Evolutionary conservation across 2,329 filamentous ascomycete genomes (phyloP).

Genomic region (Diatrype stigma): DNA sequence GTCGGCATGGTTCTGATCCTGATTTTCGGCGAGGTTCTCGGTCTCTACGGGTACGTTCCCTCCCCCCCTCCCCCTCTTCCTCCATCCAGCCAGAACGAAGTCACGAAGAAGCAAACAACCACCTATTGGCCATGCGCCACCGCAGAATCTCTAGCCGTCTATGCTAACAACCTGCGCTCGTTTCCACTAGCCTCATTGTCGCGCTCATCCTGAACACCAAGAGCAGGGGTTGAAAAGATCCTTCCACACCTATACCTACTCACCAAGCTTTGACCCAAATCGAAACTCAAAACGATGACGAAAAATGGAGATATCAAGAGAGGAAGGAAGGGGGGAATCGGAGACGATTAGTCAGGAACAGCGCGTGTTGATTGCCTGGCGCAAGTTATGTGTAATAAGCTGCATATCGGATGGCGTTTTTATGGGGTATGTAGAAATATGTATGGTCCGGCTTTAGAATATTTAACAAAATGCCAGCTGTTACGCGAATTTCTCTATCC

Average conservation of each 20-base stretch:
- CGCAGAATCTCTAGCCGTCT: too few species aligned
- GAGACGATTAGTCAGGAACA: not conserved
- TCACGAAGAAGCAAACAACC: too few species aligned
- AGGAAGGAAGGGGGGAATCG: not conserved
- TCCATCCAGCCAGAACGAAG: too few species aligned
- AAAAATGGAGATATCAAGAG: not conserved
- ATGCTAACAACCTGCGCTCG: conserved; percentile 21
- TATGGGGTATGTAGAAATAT: conserved; percentile 24
- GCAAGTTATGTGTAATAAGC: conserved; percentile 27
- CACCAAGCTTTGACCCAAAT: not conserved
- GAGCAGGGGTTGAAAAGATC: conserved; percentile 53
- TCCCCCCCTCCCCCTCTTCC: conserved; percentile 26
- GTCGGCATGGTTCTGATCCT: conserved; percentile 98
- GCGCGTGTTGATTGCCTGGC: conserved; percentile 10
- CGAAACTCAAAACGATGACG: conserved; percentile 4
- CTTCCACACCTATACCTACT: not conserved
- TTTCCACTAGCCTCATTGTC: conserved; percentile 69
- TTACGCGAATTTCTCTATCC: not conserved
- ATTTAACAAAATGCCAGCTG: too few species aligned
- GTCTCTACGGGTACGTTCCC: conserved; percentile 76
- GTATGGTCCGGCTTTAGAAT: not conserved
- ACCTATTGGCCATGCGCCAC: too few species aligned
- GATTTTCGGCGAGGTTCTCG: conserved; percentile 96
- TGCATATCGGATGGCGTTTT: conserved; percentile 37
- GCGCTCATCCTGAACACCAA: conserved; percentile 91